phyloP scores from a whole-genome alignment of 1,284 basidiomycete species.

The Apiotrichum gamsii region DNA sequence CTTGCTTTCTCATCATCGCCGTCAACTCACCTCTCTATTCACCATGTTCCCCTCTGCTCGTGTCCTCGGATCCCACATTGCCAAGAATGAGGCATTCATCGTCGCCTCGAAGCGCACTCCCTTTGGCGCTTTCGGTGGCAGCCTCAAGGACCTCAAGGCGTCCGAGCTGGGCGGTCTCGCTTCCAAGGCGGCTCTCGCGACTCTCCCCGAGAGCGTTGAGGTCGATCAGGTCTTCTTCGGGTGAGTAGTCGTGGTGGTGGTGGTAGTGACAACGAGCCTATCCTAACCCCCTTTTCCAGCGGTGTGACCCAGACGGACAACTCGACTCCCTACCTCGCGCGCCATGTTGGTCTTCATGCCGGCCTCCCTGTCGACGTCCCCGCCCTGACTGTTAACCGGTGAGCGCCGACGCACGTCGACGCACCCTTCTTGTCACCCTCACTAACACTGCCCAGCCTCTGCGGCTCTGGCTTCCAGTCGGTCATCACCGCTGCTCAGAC shows the following conservation, averaged over 20 bases:
- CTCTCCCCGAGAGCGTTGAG: constrained; percentile 47
- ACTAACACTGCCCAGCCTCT: constrained; percentile 48
- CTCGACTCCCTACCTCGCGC: constrained; percentile 52
- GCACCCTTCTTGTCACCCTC: no score
- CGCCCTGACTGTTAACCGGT: constrained; percentile 54
- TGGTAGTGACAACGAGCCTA: constrained; percentile 4
- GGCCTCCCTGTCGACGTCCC: constrained; percentile 51
- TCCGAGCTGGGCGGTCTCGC: constrained; percentile 52
- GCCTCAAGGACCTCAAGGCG: constrained; percentile 48
- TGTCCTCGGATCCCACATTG: neutral
- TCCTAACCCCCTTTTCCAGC: no score
- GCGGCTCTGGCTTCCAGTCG: constrained; percentile 54
- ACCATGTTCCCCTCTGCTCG: constrained; percentile 10
- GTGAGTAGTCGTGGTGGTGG: constrained; percentile 26
- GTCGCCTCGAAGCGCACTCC: constrained; percentile 50
- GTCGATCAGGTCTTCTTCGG: constrained; percentile 52
- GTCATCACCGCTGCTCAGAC: constrained; percentile 53
- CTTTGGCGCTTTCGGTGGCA: constrained; percentile 54
- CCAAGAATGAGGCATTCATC: constrained; percentile 34
- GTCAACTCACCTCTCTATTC: constrained; percentile 6
- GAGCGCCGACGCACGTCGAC: constrained; percentile 11
- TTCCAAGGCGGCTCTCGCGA: constrained; percentile 51
- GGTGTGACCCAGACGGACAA: constrained; percentile 49
- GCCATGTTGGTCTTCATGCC: constrained; percentile 54
- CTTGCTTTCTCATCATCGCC: neutral